Conservation (phyloP, 768 basidiomycete genomes). For the Boletellus ananas region DNA sequence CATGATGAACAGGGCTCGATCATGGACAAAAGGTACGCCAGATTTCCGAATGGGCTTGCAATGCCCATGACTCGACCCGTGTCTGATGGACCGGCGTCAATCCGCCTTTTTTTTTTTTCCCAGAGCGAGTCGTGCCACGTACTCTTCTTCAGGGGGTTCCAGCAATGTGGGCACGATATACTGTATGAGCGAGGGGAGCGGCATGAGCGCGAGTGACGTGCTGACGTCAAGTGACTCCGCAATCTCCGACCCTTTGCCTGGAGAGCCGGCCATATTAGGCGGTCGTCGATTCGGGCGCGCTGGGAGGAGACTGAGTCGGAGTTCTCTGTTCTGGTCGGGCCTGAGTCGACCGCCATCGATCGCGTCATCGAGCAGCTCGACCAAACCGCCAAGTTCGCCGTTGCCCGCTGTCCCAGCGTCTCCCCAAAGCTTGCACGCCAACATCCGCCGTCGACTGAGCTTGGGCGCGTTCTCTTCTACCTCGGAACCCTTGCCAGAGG, state of each 20-base stretch:
- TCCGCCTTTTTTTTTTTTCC: too few relatives aligned
- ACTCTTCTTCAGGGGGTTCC: slow-evolving; percentile 13
- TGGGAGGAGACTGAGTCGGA: background rate
- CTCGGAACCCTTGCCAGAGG: slow-evolving; percentile 9
- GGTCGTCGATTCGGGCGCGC: background rate
- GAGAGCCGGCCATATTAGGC: background rate
- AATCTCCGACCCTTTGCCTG: background rate
- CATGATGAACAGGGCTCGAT: background rate
- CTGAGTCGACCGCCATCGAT: background rate
- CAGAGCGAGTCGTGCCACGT: slow-evolving; percentile 12
- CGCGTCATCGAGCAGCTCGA: background rate
- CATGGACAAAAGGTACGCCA: slow-evolving; percentile 6
- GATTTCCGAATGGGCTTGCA: background rate
- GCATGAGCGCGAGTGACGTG: background rate
- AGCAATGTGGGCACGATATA: background rate
- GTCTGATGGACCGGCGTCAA: too few relatives aligned
- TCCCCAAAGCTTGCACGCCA: background rate
- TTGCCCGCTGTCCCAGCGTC: background rate
- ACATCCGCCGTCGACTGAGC: too few relatives aligned
- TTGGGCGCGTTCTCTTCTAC: background rate
- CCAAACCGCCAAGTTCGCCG: background rate
- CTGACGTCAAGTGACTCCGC: slow-evolving; percentile 3
- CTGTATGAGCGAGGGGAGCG: background rate
- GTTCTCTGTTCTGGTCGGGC: slow-evolving; percentile 3
- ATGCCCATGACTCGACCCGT: too few relatives aligned